Evolutionary conservation across 164 flowering plant genomes (phyloP).

Genomic region (Malania oleifera): DNA sequence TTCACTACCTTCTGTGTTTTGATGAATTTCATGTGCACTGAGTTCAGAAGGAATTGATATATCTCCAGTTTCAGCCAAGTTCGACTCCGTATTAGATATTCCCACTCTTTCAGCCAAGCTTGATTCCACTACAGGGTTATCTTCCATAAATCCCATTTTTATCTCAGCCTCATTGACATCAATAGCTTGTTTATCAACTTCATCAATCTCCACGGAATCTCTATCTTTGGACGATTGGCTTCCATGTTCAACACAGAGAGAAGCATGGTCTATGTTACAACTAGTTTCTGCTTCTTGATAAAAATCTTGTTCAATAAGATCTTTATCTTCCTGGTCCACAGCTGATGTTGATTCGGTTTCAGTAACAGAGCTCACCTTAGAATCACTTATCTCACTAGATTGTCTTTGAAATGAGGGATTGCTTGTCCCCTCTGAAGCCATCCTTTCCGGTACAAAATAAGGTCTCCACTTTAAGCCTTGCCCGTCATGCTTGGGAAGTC

Average conservation of each 20-base stretch:
- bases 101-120: constrained; percentile 3
- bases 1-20: constrained; percentile 25
- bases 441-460: constrained; percentile 50
- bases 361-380: constrained; percentile 66
- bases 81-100: background rate
- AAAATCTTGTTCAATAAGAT: constrained; percentile 33
- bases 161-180: constrained; percentile 25
- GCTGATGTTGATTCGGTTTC: constrained; percentile 63
- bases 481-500: constrained; percentile 38
- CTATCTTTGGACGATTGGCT: constrained; percentile 45
- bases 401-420: constrained; percentile 52
- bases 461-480: constrained; percentile 45
- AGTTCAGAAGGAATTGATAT: constrained; percentile 12
- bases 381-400: constrained; percentile 59
- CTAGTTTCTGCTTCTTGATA: constrained; percentile 27
- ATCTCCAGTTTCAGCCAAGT: constrained; percentile 4
- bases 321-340: constrained; percentile 47
- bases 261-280: constrained; percentile 24
- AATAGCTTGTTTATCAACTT: constrained; percentile 28
- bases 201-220: constrained; percentile 27
- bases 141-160: constrained; percentile 22
- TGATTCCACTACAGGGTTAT: constrained; percentile 19
- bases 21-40: constrained; percentile 15
- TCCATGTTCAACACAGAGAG: constrained; percentile 36
- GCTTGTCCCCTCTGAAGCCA: constrained; percentile 39